Conservation (phyloP, 768 basidiomycete species). For the Russula vinacea region DNA sequence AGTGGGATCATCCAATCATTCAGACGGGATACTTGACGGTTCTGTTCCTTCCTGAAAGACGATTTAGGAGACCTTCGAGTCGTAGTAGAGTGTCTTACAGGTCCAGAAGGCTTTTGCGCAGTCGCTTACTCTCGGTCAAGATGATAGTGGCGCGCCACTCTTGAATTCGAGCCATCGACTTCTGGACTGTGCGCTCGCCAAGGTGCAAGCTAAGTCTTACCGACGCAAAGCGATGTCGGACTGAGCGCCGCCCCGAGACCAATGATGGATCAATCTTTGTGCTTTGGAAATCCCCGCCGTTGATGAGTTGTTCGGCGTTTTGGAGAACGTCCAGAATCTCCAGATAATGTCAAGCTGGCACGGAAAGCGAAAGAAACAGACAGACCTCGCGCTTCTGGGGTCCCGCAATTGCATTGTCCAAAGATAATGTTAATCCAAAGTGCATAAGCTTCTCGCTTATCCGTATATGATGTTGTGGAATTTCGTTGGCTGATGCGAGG, state of each 20-base stretch:
- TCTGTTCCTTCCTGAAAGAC: constrained; percentile 64
- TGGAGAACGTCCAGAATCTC: constrained; percentile 62
- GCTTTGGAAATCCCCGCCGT: constrained; percentile 45
- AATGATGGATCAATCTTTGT: constrained; percentile 53
- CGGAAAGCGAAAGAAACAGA: not conserved
- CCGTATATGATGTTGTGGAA: constrained; percentile 48
- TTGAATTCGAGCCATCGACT: constrained; percentile 57
- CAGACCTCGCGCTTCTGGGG: constrained; percentile 71
- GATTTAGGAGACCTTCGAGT: not conserved
- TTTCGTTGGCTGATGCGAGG: constrained; percentile 38
- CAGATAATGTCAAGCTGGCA: constrained; percentile 17
- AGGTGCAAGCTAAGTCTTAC: constrained; percentile 60
- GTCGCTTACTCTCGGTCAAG: constrained; percentile 64
- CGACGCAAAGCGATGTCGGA: constrained; percentile 53
- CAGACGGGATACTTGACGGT: constrained; percentile 61
- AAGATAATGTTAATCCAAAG: constrained; percentile 62
- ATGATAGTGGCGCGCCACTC: constrained; percentile 74
- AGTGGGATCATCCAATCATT: constrained; percentile 60
- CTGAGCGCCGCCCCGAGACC: constrained; percentile 50
- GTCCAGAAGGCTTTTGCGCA: constrained; percentile 71
- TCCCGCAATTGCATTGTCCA: constrained; percentile 58
- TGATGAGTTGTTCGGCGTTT: constrained; percentile 50
- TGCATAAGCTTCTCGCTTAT: constrained; percentile 70
- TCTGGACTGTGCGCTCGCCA: constrained; percentile 59
- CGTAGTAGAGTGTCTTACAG: constrained; percentile 44